Percentiles rank a stretch among this genome's conserved stretches.
Evolutionary conservation across 768 basidiomycete species (phyloP).

Genomic region (Asterophora parasitica): DNA sequence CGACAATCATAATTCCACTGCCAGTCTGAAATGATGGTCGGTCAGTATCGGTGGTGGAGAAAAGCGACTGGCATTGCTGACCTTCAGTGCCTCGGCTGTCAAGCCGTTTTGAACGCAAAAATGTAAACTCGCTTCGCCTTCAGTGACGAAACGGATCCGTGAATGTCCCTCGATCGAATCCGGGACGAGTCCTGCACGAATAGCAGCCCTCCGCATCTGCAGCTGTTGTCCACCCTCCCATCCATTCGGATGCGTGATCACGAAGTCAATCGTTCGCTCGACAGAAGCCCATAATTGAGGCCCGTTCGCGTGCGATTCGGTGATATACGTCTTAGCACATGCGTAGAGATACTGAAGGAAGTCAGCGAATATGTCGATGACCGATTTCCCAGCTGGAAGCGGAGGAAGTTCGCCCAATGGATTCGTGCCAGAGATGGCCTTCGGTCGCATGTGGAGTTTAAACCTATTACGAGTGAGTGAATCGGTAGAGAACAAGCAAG

Average conservation of each 20-base stretch:
- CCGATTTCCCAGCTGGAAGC: conserved; percentile 38
- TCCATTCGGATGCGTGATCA: conserved; percentile 60
- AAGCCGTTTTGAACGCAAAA: conserved; percentile 41
- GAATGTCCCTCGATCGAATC: conserved; percentile 30
- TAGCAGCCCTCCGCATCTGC: conserved; percentile 50
- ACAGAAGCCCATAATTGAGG: conserved; percentile 40
- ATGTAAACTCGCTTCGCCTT: conserved; percentile 53
- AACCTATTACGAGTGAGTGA: conserved; percentile 16
- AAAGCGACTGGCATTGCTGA: conserved; percentile 5
- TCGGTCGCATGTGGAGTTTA: conserved; percentile 28
- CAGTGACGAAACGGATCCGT: conserved; percentile 46
- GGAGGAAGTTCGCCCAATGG: conserved; percentile 30
- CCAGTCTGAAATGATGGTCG: conserved; percentile 28
- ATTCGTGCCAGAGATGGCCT: conserved; percentile 6
- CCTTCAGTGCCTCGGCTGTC: conserved; percentile 27
- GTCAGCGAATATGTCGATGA: conserved; percentile 42
- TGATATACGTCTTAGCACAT: conserved; percentile 43
- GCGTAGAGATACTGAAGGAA: conserved; percentile 44
- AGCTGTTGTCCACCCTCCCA: conserved; percentile 61
- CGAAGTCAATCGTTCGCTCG: conserved; percentile 39
- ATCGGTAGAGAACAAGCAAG: not conserved
- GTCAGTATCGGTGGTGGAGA: no score
- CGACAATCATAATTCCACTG: conserved; percentile 49
- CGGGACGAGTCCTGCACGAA: conserved; percentile 45
- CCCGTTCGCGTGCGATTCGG: conserved; percentile 41